Percentiles rank a stretch among this genome's conserved stretches.
Evolutionary conservation across 2,329 filamentous ascomycete species (phyloP).

Genomic region (Talaromyces albobiverticillius): DNA sequence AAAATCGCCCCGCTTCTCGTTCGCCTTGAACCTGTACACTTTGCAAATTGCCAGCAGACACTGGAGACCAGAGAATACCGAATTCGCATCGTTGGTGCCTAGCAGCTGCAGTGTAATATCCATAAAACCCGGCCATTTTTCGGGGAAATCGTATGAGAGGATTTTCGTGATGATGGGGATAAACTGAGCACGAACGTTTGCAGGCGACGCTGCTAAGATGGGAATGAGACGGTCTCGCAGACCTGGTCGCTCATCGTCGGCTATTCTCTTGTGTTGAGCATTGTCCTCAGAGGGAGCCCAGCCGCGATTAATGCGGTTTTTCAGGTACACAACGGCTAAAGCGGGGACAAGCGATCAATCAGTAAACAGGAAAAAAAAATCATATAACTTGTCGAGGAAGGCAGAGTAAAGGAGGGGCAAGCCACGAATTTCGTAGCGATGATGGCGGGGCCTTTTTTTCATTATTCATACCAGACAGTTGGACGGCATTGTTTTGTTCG

Average conservation of each 20-base stretch:
- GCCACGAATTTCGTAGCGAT: constrained; percentile 17
- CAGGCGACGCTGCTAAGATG: constrained; percentile 75
- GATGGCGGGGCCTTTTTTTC: constrained; percentile 15
- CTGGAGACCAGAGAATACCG: constrained; percentile 89
- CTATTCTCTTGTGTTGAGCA: constrained; percentile 69
- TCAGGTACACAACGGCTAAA: constrained; percentile 91
- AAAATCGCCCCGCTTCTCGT: constrained; percentile 78
- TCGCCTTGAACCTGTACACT: constrained; percentile 90
- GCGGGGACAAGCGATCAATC: constrained; percentile 1
- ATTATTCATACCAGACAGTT: constrained; percentile 80
- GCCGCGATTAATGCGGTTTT: constrained; percentile 91
- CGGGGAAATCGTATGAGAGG: constrained; percentile 90
- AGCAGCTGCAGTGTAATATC: constrained; percentile 87
- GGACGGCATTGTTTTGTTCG: constrained; percentile 80
- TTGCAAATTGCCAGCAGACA: constrained; percentile 93
- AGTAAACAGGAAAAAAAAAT: constrained; percentile 9
- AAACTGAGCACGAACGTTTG: constrained; percentile 84
- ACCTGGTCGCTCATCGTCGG: constrained; percentile 82
- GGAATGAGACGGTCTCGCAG: constrained; percentile 88
- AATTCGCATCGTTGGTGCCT: constrained; percentile 78
- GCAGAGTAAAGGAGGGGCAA: not conserved
- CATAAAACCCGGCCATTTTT: constrained; percentile 91
- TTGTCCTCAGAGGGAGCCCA: constrained; percentile 79
- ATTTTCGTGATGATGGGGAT: constrained; percentile 94
- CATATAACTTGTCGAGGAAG: not conserved